Evolutionary conservation across 768 basidiomycete species (phyloP).

Genomic region (Kwoniella botswanensis): DNA sequence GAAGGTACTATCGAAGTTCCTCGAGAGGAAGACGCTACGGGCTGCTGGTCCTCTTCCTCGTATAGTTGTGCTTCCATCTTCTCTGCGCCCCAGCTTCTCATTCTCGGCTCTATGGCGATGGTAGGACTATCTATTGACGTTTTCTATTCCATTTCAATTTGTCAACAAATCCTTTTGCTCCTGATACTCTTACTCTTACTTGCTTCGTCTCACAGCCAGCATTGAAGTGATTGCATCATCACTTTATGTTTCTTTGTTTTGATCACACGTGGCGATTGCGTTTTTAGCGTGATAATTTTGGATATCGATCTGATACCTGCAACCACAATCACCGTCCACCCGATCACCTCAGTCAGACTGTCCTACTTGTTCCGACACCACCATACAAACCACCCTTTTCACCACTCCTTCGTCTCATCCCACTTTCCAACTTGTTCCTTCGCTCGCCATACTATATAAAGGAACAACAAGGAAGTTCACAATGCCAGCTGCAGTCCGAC

Average conservation of each 20-base stretch:
- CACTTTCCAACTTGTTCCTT: conserved; percentile 1
- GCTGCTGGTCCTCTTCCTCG: not conserved
- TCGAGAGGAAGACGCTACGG: conserved; percentile 18
- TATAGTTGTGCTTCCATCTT: not conserved
- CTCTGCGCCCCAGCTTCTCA: conserved; percentile 3
- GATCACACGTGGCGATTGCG: not conserved
- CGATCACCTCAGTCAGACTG: not conserved
- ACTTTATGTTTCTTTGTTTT: not conserved
- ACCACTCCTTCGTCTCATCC: not conserved
- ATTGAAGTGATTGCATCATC: conserved; percentile 19
- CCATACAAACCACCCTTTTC: not conserved
- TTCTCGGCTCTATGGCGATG: not conserved
- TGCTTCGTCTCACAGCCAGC: not conserved
- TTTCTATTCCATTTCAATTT: too few species aligned
- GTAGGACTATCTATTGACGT: not conserved
- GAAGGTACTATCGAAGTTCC: conserved; percentile 5
- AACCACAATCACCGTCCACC: not conserved
- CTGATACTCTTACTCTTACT: not conserved
- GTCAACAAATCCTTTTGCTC: too few species aligned
- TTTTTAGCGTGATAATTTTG: conserved; percentile 1
- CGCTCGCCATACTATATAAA: not conserved
- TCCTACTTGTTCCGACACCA: not conserved
- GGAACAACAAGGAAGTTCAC: not conserved
- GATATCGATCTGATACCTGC: conserved; percentile 1
- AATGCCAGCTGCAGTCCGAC: conserved; percentile 22